These are phyloP conservation scores for Ogataea paradorogensis DNA, from an alignment of 805 yeast genomes.

Conservation along the genomic window DNA sequence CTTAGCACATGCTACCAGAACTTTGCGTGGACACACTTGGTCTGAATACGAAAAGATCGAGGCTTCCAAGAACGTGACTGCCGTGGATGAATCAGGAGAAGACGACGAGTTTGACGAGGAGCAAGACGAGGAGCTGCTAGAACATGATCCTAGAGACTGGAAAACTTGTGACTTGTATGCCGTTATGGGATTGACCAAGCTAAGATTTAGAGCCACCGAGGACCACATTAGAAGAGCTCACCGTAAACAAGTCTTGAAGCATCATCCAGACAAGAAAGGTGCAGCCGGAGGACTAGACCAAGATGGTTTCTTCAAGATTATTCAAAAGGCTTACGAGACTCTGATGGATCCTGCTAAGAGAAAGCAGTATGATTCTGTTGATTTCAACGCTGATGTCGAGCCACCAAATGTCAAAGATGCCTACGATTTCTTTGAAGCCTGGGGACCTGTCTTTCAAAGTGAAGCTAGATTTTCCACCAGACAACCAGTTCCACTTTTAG, in stretches of 20 bases:
- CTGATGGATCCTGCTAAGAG: slow-evolving; percentile 83
- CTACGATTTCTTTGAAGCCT: slow-evolving; percentile 86
- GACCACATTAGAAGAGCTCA: slow-evolving; percentile 95
- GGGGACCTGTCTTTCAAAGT: slow-evolving; percentile 87
- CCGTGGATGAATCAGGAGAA: slow-evolving; percentile 58
- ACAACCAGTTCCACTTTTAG: slow-evolving; percentile 84
- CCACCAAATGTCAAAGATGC: slow-evolving; percentile 57
- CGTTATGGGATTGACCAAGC: slow-evolving; percentile 88
- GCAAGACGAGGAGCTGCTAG: slow-evolving; percentile 63
- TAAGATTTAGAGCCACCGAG: slow-evolving; percentile 87
- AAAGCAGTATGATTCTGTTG: slow-evolving; percentile 94
- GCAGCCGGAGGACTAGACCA: slow-evolving; percentile 84
- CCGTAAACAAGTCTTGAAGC: slow-evolving; percentile 92
- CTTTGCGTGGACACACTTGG: slow-evolving; percentile 97
- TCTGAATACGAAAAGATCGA: slow-evolving; percentile 93
- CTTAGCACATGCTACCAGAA: slow-evolving; percentile 94
- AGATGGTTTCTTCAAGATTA: slow-evolving; percentile 96
- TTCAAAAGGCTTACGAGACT: slow-evolving; percentile 93
- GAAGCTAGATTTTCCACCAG: slow-evolving; percentile 92
- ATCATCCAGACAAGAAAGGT: slow-evolving; percentile 98
- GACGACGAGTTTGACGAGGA: slow-evolving; percentile 75
- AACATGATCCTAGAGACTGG: slow-evolving; percentile 98
- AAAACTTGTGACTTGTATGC: slow-evolving; percentile 94
- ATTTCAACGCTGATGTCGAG: slow-evolving; percentile 76
- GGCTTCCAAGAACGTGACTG: slow-evolving; percentile 81